Conservation (phyloP, 2,329 filamentous ascomycete species). For the Chaetomiaceae sp. region DNA sequence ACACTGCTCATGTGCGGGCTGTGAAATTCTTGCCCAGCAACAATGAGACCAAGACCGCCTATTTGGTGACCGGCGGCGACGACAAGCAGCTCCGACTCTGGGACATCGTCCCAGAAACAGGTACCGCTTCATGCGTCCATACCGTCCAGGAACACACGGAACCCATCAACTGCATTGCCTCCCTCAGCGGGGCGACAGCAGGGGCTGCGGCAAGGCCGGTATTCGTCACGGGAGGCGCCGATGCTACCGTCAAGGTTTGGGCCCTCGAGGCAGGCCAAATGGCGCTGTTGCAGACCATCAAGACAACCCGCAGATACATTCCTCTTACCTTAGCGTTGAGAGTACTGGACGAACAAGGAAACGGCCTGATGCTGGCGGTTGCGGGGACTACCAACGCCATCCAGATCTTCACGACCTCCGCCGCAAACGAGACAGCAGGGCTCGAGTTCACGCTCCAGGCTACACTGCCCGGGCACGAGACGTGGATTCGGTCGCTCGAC, state of each 20-base stretch:
- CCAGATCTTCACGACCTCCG: conserved; percentile 62
- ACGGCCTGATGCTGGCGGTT: conserved; percentile 66
- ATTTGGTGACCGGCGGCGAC: conserved; percentile 73
- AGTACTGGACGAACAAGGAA: conserved; percentile 45
- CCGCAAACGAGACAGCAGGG: background rate
- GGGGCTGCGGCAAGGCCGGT: conserved; percentile 32
- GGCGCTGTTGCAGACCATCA: conserved; percentile 62
- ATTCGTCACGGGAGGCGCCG: conserved; percentile 75
- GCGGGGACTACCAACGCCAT: conserved; percentile 78
- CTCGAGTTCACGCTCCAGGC: conserved; percentile 63
- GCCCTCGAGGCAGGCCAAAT: conserved; percentile 45
- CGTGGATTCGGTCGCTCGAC: conserved; percentile 83
- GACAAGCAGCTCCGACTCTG: conserved; percentile 75
- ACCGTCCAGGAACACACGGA: conserved; percentile 62
- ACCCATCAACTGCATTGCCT: conserved; percentile 64
- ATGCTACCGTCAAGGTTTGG: conserved; percentile 70
- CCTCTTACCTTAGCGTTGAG: conserved; percentile 70
- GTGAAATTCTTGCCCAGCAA: conserved; percentile 65
- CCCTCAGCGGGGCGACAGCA: conserved; percentile 26
- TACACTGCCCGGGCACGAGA: conserved; percentile 82
- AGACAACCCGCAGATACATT: conserved; percentile 71
- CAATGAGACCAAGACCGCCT: conserved; percentile 39
- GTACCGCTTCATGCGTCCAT: conserved; percentile 39
- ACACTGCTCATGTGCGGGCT: conserved; percentile 74
- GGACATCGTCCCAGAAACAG: conserved; percentile 35